Evolutionary conservation across 2,329 filamentous ascomycete species (phyloP), one percentile per base, ranked within the genome.

Genomic region (Sporothrix sp.): DNA sequence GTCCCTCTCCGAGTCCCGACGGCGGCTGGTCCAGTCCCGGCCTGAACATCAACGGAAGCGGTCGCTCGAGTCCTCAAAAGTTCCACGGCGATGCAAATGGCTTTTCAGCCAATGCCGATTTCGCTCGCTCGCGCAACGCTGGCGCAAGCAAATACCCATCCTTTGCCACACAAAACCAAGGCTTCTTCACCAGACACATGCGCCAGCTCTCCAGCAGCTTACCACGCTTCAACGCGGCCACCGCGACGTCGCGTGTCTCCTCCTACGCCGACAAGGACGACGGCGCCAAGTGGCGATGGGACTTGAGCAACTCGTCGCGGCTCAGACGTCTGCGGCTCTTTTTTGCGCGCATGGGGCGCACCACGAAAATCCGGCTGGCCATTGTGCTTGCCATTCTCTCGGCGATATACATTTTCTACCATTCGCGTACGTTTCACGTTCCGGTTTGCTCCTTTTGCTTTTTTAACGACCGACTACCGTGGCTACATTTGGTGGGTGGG

Each of bases 111-210:
- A n/a, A n/a, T n/a, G 89, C 25, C 23, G 86, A 89, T 52, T 84
- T 85, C 8, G 82, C 51, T 6, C 32, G 48, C 13, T 44, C 52
- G 18, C 50, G 25, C 46, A 47, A 81, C 62, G 78, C 82, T 50
- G 81, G 83, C 52, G 77, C 86, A 53, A 80, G 82, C 63, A 80
- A 84, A 52, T 88, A 89, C 63, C 82, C 87, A 8, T 85, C 84
- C 35, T 93, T 88, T 67, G 82, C 82, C 55, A 89, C 84, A 9
- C 81, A 85, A 60, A 88, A 88, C 62, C 82, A 87, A 61, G 87
- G 89, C 51, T 95, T 95, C 74, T 91, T 96, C 66, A 82, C 81
- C 52, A 81, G 87, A 57, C 87, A 94, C 65, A 87, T 87, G 69
- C 83, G 87, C 58, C 83, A 78, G 57, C 75, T 96, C 60, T 93